These are phyloP conservation scores for Epicoccum sorghinum DNA, from an alignment of 2,329 filamentous ascomycete species.

Conservation along the genomic window DNA sequence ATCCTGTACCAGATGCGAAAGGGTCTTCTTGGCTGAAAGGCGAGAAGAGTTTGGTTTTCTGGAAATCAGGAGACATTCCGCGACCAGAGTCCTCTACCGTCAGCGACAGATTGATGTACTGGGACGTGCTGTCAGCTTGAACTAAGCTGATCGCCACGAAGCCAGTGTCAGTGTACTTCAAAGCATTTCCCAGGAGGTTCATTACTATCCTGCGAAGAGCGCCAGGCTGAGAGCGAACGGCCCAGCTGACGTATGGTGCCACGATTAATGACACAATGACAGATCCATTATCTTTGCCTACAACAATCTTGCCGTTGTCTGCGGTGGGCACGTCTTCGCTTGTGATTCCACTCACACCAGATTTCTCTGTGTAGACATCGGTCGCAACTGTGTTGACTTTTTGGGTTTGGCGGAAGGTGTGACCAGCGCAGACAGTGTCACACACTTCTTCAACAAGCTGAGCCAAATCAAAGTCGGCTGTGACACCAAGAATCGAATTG, in stretches of 20 bases:
- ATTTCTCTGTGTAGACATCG: conserved; percentile 12
- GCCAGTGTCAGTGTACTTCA: conserved; percentile 45
- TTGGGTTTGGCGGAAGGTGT: conserved; percentile 48
- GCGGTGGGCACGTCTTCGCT: conserved; percentile 15
- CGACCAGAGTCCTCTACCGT: conserved; percentile 43
- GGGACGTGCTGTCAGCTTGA: conserved; percentile 18
- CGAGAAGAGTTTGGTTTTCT: conserved; percentile 38
- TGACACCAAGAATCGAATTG: conserved; percentile 40
- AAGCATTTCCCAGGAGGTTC: conserved; percentile 45
- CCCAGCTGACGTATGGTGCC: conserved; percentile 36
- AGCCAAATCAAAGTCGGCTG: conserved; percentile 38
- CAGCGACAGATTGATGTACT: conserved; percentile 41
- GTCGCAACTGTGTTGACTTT: conserved; percentile 29
- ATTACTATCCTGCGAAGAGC: conserved; percentile 43
- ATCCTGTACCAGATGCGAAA: conserved; percentile 40
- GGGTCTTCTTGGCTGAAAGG: conserved; percentile 47
- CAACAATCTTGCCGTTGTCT: conserved; percentile 7
- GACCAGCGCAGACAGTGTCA: conserved; percentile 60
- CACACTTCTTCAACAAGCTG: conserved; percentile 58
- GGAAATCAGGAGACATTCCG: conserved; percentile 45
- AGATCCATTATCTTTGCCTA: conserved; percentile 28
- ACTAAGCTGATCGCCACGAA: conserved; percentile 37
- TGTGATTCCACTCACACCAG: conserved; percentile 20
- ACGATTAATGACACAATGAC: conserved; percentile 41
- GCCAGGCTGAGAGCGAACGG: conserved; percentile 39